Evolutionary conservation across 331 rosid genomes (phyloP), one percentile per base, ranked within the genome.

Genomic region (Telfairia occidentalis): DNA sequence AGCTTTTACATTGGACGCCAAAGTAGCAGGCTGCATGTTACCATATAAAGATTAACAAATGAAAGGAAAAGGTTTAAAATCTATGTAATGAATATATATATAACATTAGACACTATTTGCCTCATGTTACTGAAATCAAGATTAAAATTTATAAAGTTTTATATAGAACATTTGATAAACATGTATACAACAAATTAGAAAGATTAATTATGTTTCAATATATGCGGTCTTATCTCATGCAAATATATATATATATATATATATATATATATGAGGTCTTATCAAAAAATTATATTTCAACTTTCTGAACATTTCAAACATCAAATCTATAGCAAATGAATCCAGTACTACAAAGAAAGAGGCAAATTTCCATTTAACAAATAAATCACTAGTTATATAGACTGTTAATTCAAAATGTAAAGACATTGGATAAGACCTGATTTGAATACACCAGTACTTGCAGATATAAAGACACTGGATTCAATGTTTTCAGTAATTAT

Each of bases 1-100:
- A 35, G 94, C 86, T 85, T 87, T 95, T 34, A 92, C 96, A 81
- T 92, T 84, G 80, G 94, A 75, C 61, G 97, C 94, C 78, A 92
- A 89, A 59, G 86, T 87, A 55, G 96, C 82, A 57, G 99, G 91
- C 96, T 92, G 96, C 60, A 24, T 1, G 64, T 8, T 21, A 76
- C 18, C 57, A 60, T 21, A 12, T 43, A 64, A 76, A 61, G 9
- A 12, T 19, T 63, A 66, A 74, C 37, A 83, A 83, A 77, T 16
- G 34, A 23, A 53, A 54, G 69, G 59, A 43, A 54, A 42, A 52
- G 67, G 52, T 35, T 18, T 32, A 46, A 19, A 61, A 24, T 76
- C 38, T 42, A 23, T 50, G 66, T 1, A 58, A 79, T 38, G 29
- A 9, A 71, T 71, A 69, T 52, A n/a, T n/a, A n/a, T 24, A 69